Conservation (phyloP, 1,284 basidiomycete species). For the Agaricales sp. region DNA sequence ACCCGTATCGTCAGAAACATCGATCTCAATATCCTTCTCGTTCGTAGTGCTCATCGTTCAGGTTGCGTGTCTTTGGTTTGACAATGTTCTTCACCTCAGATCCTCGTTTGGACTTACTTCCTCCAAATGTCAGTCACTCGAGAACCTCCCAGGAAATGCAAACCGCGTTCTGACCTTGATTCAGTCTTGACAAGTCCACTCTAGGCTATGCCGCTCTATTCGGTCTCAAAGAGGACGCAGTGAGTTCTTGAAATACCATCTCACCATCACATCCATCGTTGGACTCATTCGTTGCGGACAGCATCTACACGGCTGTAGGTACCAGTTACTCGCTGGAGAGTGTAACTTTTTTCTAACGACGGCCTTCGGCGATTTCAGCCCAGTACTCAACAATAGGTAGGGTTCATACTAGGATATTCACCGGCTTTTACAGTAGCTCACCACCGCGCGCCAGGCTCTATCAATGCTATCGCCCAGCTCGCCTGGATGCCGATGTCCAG, state of each 20-base stretch:
- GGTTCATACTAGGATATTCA: not conserved
- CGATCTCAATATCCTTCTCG: constrained; percentile 8
- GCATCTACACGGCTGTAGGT: not conserved
- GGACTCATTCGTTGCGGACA: too few relatives aligned
- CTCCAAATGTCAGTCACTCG: constrained; percentile 11
- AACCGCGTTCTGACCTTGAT: not conserved
- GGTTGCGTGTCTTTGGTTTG: not conserved
- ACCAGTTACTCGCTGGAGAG: not conserved
- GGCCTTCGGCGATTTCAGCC: not conserved
- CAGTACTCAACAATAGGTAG: constrained; percentile 3
- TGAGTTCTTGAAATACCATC: constrained; percentile 7
- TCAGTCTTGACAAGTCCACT: constrained; percentile 10
- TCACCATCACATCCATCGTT: not conserved
- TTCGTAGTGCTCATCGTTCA: constrained; percentile 3
- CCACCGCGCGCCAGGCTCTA: constrained; percentile 6
- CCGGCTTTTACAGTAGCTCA: not conserved
- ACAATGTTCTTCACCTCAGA: too few relatives aligned
- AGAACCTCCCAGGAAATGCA: not conserved
- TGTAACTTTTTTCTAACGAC: not conserved
- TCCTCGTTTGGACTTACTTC: constrained; percentile 7
- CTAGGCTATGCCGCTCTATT: constrained; percentile 11
- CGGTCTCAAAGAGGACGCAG: constrained; percentile 8
- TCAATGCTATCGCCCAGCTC: constrained; percentile 12
- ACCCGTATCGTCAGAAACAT: constrained; percentile 9
- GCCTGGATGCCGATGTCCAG: constrained; percentile 12